Conservation (phyloP, 2,329 filamentous ascomycete genomes). For the Fusarium sp. region DNA sequence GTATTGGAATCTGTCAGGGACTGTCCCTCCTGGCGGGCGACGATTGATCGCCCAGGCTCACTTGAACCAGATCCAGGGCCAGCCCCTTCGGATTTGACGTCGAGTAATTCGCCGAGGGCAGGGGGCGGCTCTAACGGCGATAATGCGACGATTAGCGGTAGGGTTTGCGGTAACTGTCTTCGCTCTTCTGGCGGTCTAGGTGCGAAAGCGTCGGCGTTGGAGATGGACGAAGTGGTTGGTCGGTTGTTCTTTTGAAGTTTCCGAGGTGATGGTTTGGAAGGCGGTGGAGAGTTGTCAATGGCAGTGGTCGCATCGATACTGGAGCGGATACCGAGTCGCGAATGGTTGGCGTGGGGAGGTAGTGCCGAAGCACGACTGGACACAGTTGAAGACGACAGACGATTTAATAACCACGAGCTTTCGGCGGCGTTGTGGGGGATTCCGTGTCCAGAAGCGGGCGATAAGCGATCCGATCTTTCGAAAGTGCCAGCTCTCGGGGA, state of each 20-base stretch:
- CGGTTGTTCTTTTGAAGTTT: conserved; percentile 58
- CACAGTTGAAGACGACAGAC: conserved; percentile 67
- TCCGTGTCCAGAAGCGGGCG: conserved; percentile 30
- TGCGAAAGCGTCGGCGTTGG: conserved; percentile 28
- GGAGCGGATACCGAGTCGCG: conserved; percentile 58
- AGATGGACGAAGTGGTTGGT: conserved; percentile 47
- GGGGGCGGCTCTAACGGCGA: conserved; percentile 46
- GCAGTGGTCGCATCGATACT: conserved; percentile 61
- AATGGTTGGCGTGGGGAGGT: conserved; percentile 51
- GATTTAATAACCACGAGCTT: conserved; percentile 64
- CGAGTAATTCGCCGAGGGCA: conserved; percentile 41
- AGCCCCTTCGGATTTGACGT: conserved; percentile 46
- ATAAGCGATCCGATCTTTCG: conserved; percentile 40
- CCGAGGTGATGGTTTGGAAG: conserved; percentile 52
- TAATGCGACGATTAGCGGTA: conserved; percentile 48
- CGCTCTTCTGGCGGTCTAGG: conserved; percentile 26
- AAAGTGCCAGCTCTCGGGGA: conserved; percentile 38
- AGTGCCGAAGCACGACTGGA: conserved; percentile 62
- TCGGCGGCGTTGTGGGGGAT: conserved; percentile 57
- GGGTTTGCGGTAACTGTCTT: conserved; percentile 31
- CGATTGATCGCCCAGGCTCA: conserved; percentile 44
- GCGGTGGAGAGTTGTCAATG: conserved; percentile 51
- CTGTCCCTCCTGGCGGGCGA: conserved; percentile 49
- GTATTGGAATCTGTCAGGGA: conserved; percentile 43
- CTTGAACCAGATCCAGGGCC: conserved; percentile 48